Evolutionary conservation across 331 rosid genomes (phyloP), one percentile per base, ranked within the genome.

Genomic region (Stylosanthes scabra): DNA sequence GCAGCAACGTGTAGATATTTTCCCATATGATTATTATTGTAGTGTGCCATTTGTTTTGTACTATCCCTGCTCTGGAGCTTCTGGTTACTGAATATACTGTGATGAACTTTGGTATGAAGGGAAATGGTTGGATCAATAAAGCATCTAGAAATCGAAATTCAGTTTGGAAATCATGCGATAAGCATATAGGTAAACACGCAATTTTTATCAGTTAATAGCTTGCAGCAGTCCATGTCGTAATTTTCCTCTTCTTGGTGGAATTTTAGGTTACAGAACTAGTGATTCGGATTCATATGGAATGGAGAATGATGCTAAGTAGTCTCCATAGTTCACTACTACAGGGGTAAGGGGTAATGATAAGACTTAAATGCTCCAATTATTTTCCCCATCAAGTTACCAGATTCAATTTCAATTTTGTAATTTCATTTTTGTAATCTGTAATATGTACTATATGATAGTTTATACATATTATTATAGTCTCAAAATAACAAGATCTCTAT

Each of bases 211-310:
- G 9, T 37, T 9, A 57, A 37, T 59, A 15, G 52, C 16, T 50
- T 66, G 34, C 37, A 44, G 67, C 56, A 47, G 81, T 59, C 15
- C 61, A 27, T 83, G 64, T 59, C 63, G 15, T 67, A 63, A 67
- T 63, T 47, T 64, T 11, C 8, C 6, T 44, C 41, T 47, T 39
- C 13, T n/a, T 83, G 12, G 13, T 78, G 16, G 71, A 66, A 64
- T 28, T 63, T 41, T 80, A 90, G 97, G 92, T 61, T 90, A 88
- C 56, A 68, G 83, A 3, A 89, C 85, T 45, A 90, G 93, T 70
- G 90, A 88, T 50, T 88, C 97, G 0, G 91, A 88, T 67, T 84
- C 93, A 6, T 82, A 73, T 39, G 86, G 81, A 40, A 15, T 9
- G 63, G 65, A 78, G 82, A 79, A 46, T 55, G 74, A 79, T 14